Evolutionary conservation across 2,329 filamentous ascomycete species (phyloP).

Genomic region (Microsporum audouinii): DNA sequence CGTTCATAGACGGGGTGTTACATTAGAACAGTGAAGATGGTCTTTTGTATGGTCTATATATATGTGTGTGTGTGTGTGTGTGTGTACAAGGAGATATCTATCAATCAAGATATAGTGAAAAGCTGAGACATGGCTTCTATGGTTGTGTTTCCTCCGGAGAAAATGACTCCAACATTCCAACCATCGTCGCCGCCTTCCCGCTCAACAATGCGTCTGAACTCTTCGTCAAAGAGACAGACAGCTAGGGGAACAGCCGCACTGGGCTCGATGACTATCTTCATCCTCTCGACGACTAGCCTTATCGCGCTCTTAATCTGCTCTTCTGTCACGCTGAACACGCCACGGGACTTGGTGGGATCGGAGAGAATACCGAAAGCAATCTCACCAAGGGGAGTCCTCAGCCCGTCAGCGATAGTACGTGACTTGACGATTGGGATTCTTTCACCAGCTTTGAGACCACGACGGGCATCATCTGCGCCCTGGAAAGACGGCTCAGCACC

Average conservation of each 20-base stretch:
- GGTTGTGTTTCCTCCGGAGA: slow-evolving; percentile 55
- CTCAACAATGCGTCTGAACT: slow-evolving; percentile 57
- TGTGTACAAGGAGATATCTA: background rate
- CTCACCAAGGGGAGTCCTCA: slow-evolving; percentile 69
- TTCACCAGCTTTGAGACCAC: slow-evolving; percentile 53
- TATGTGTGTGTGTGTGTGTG: background rate
- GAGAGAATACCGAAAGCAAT: slow-evolving; percentile 69
- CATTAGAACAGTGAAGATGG: background rate
- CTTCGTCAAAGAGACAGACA: slow-evolving; percentile 71
- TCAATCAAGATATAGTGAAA: slow-evolving; percentile 25
- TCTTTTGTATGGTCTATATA: background rate
- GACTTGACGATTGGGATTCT: slow-evolving; percentile 59
- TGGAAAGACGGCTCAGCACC: slow-evolving; percentile 75
- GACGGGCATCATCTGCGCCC: slow-evolving; percentile 70
- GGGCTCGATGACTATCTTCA: slow-evolving; percentile 87
- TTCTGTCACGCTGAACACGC: slow-evolving; percentile 65
- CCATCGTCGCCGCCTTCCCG: slow-evolving; percentile 57
- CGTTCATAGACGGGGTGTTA: slow-evolving; percentile 8
- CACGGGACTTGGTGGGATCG: slow-evolving; percentile 55
- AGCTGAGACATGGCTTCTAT: slow-evolving; percentile 49
- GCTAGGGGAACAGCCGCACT: slow-evolving; percentile 76
- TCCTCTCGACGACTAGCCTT: slow-evolving; percentile 67
- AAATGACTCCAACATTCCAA: slow-evolving; percentile 57
- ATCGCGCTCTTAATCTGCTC: slow-evolving; percentile 69
- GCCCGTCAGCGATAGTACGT: slow-evolving; percentile 76